These are phyloP conservation scores for Solanum okadae DNA, from an alignment of 257 asterid species.

Conservation along the genomic window DNA sequence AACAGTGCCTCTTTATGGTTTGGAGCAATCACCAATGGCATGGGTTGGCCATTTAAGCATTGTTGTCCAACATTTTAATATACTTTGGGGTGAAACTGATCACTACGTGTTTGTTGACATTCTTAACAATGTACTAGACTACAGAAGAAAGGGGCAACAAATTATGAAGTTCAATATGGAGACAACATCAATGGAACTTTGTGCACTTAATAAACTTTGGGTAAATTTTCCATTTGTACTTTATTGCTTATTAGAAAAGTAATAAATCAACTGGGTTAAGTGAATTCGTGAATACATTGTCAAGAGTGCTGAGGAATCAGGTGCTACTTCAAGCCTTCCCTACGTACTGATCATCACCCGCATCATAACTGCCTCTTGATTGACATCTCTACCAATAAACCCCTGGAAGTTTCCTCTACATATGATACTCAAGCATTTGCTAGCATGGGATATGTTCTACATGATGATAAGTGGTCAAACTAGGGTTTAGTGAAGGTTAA, in stretches of 20 bases:
- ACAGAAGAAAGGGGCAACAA: neutral
- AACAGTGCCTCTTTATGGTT: neutral
- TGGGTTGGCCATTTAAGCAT: neutral
- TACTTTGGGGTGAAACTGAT: neutral
- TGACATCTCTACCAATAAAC: neutral
- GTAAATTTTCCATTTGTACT: neutral
- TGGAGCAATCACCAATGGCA: neutral
- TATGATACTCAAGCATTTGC: neutral
- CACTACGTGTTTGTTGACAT: neutral
- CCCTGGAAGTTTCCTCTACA: neutral
- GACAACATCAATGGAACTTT: neutral
- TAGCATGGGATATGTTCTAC: neutral
- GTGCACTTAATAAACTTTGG: neutral
- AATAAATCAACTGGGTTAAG: neutral
- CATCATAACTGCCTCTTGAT: neutral
- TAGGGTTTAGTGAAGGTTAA: neutral
- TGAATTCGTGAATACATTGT: neutral
- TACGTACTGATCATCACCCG: neutral
- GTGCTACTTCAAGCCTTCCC: neutral
- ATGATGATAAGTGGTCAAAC: neutral
- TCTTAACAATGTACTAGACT: neutral
- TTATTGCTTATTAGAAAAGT: neutral
- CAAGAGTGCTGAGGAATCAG: neutral
- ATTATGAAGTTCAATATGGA: neutral
- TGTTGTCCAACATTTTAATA: neutral